phyloP scores from a whole-genome alignment of 257 asterid species.

The Solanum rostratum region DNA sequence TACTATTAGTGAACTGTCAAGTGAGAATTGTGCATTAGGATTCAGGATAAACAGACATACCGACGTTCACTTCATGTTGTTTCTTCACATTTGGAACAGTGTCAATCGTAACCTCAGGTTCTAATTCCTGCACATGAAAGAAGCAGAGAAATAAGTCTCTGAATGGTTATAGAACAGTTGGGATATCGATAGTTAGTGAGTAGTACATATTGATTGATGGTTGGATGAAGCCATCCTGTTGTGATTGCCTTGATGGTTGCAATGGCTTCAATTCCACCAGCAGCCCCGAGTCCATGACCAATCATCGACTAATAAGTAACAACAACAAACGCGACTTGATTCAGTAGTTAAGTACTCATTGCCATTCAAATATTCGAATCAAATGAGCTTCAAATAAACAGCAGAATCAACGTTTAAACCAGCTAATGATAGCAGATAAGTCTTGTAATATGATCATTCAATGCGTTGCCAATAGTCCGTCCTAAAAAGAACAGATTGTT shows the following conservation, averaged over 20 bases:
- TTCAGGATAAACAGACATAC: slow-evolving; percentile 21
- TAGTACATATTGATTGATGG: slow-evolving; percentile 68
- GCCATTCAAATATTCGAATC: background rate
- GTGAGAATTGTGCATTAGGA: background rate
- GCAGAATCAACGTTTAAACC: background rate
- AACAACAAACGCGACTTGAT: background rate
- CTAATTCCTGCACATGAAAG: slow-evolving; percentile 10
- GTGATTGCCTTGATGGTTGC: slow-evolving; percentile 81
- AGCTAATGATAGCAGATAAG: background rate
- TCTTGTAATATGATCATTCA: background rate
- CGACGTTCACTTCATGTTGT: slow-evolving; percentile 53
- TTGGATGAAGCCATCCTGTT: slow-evolving; percentile 92
- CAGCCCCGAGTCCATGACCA: slow-evolving; percentile 91
- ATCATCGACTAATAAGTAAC: slow-evolving; percentile 56
- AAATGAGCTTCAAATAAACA: background rate
- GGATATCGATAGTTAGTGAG: background rate
- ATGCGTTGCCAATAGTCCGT: background rate
- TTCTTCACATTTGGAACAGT: slow-evolving; percentile 66
- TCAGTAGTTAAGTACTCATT: background rate
- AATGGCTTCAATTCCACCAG: slow-evolving; percentile 88
- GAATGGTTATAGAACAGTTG: background rate
- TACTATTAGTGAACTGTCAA: background rate
- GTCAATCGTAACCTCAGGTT: slow-evolving; percentile 17
- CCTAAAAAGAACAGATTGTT: background rate
- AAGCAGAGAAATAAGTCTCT: background rate